These are phyloP conservation scores for Penicillium brevicompactum DNA, from an alignment of 2,329 filamentous ascomycete species.

Conservation along the genomic window DNA sequence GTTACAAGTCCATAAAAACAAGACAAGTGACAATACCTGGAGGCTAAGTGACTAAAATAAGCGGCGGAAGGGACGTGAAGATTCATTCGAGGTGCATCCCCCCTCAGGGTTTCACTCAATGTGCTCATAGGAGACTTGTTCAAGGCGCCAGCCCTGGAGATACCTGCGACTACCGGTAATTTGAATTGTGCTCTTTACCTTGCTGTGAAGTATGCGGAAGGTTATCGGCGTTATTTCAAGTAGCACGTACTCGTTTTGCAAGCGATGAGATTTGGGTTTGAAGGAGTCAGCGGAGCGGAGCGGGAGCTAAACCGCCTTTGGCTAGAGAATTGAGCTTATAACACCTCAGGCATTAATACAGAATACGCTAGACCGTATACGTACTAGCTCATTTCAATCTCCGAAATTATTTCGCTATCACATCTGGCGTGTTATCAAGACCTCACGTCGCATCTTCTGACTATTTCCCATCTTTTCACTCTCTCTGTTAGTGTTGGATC, in stretches of 20 bases:
- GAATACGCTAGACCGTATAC: conserved; percentile 15
- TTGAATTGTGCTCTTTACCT: no score
- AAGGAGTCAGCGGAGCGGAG: background rate
- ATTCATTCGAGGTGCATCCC: no score
- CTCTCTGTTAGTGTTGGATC: background rate
- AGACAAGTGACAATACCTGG: no score
- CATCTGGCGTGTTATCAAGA: conserved; percentile 1
- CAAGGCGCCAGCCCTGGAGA: no score
- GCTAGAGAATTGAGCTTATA: background rate
- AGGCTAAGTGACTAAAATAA: no score
- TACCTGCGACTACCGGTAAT: no score
- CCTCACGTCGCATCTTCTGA: background rate
- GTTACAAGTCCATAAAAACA: no score
- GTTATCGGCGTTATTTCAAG: background rate
- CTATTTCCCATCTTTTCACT: background rate
- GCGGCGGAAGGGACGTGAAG: no score
- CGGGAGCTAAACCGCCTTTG: background rate
- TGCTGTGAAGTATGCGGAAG: no score
- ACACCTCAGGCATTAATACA: conserved; percentile 6
- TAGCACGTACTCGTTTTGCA: background rate
- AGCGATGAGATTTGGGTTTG: no score
- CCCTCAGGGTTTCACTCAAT: no score
- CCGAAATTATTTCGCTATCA: conserved; percentile 12
- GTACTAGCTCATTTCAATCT: conserved; percentile 12
- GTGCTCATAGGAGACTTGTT: no score